A percentile compares a stretch with the other conserved stretches of the same genome.
phyloP scores from a whole-genome alignment of 805 yeast genomes.

The Yarrowia sp. region DNA sequence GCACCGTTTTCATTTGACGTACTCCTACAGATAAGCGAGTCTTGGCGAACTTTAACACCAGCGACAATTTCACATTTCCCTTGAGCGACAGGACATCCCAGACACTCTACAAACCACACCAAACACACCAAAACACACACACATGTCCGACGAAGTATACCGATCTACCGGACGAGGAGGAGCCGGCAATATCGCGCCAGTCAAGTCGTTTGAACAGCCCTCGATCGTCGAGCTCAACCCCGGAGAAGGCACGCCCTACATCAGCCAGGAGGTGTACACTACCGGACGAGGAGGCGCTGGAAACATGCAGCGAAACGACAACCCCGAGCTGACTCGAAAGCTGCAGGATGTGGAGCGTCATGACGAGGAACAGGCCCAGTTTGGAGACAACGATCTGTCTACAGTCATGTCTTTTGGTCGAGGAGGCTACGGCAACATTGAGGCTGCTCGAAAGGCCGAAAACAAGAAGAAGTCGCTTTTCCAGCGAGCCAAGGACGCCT shows the following conservation, averaged over 20 bases:
- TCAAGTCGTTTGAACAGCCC: constrained; percentile 49
- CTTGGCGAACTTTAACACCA: constrained; percentile 14
- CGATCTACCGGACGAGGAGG: constrained; percentile 80
- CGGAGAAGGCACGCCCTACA: constrained; percentile 60
- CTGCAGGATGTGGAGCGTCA: constrained; percentile 61
- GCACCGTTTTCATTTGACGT: constrained; percentile 18
- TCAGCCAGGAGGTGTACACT: constrained; percentile 50
- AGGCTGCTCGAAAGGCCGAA: constrained; percentile 33
- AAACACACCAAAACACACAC: background rate
- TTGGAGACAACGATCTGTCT: constrained; percentile 46
- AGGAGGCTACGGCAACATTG: constrained; percentile 64
- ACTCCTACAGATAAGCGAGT: constrained; percentile 16
- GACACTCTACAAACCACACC: no score
- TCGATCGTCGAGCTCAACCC: constrained; percentile 47
- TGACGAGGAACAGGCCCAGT: constrained; percentile 29
- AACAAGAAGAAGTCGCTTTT: constrained; percentile 43
- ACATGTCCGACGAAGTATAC: constrained; percentile 35
- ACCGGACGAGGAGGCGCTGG: constrained; percentile 83
- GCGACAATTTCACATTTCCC: background rate
- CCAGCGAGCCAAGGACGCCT: constrained; percentile 46
- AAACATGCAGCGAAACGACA: constrained; percentile 62
- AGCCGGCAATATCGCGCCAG: constrained; percentile 59
- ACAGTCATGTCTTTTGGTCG: constrained; percentile 50
- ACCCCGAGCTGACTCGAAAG: constrained; percentile 51
- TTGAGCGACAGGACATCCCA: no score